These are phyloP conservation scores for Ophiocordyceps unilateralis DNA, from an alignment of 2,329 filamentous ascomycete species.

Conservation along the genomic window DNA sequence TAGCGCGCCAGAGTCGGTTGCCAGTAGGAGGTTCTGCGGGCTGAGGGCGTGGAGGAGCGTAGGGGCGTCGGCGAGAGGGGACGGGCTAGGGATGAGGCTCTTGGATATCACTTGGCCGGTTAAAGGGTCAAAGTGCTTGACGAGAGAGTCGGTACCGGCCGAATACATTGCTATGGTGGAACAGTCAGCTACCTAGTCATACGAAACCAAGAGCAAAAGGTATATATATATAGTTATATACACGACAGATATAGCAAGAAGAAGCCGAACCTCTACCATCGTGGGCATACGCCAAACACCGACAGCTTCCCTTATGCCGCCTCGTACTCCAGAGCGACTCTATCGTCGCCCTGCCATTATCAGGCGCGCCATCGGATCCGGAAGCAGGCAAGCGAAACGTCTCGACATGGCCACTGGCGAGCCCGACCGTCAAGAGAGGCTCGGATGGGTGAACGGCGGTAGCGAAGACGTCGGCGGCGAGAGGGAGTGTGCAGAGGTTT, in stretches of 20 bases:
- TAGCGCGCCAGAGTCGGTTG: slow-evolving; percentile 75
- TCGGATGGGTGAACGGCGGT: slow-evolving; percentile 74
- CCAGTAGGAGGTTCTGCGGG: slow-evolving; percentile 73
- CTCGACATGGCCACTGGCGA: slow-evolving; percentile 73
- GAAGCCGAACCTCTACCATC: slow-evolving; percentile 51
- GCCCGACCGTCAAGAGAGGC: slow-evolving; percentile 71
- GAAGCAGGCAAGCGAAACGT: slow-evolving; percentile 54
- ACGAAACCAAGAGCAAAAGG: neutral
- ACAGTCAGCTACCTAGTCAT: no score
- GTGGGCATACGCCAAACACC: slow-evolving; percentile 58
- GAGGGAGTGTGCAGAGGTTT: slow-evolving; percentile 76
- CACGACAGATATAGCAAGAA: neutral
- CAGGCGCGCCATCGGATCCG: slow-evolving; percentile 39
- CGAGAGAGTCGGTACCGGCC: slow-evolving; percentile 40
- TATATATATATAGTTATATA: no score
- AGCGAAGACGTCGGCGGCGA: slow-evolving; percentile 72
- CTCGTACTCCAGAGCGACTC: slow-evolving; percentile 74
- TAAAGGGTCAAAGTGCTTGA: slow-evolving; percentile 38
- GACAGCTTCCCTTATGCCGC: slow-evolving; percentile 86
- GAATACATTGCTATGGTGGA: slow-evolving; percentile 39
- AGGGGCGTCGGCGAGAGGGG: slow-evolving; percentile 48
- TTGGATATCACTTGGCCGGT: slow-evolving; percentile 64
- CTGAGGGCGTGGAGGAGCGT: slow-evolving; percentile 70
- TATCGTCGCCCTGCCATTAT: slow-evolving; percentile 58
- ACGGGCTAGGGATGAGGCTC: slow-evolving; percentile 50